Evolutionary conservation across 768 basidiomycete genomes (phyloP).

Genomic region (Leccinum longicurvipes): DNA sequence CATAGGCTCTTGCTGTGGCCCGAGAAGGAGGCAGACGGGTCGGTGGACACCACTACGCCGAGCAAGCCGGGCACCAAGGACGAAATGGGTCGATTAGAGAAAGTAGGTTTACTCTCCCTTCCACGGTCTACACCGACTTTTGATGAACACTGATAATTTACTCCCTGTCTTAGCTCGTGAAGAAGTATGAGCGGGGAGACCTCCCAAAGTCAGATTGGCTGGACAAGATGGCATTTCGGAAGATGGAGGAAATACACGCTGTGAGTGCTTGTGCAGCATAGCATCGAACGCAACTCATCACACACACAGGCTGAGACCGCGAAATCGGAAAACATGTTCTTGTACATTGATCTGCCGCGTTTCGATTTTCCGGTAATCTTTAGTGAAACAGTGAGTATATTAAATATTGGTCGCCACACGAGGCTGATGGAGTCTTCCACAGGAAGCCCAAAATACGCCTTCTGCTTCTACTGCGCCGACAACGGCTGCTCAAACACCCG

Average conservation of each 20-base stretch:
- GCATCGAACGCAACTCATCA: neutral
- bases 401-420: neutral
- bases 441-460: slow-evolving; percentile 42
- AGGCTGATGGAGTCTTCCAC: neutral
- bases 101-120: slow-evolving; percentile 43
- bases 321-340: slow-evolving; percentile 90
- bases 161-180: slow-evolving; percentile 60
- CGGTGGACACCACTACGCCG: slow-evolving; percentile 76
- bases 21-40: slow-evolving; percentile 82
- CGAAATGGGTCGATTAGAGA: slow-evolving; percentile 94
- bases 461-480: slow-evolving; percentile 42
- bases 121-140: neutral
- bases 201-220: slow-evolving; percentile 95
- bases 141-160: neutral
- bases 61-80: slow-evolving; percentile 80
- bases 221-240: slow-evolving; percentile 87
- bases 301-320: slow-evolving; percentile 74
- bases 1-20: slow-evolving; percentile 86
- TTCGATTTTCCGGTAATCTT: slow-evolving; percentile 98
- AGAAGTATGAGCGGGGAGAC: slow-evolving; percentile 95
- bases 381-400: slow-evolving; percentile 70
- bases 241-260: slow-evolving; percentile 93
- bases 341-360: slow-evolving; percentile 92
- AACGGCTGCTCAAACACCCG: slow-evolving; percentile 40
- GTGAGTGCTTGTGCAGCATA: slow-evolving; percentile 41